Evolutionary conservation across 2,329 filamentous ascomycete genomes (phyloP), one percentile per base, ranked within the genome.

Genomic region (Gliomastix tumulicola): DNA sequence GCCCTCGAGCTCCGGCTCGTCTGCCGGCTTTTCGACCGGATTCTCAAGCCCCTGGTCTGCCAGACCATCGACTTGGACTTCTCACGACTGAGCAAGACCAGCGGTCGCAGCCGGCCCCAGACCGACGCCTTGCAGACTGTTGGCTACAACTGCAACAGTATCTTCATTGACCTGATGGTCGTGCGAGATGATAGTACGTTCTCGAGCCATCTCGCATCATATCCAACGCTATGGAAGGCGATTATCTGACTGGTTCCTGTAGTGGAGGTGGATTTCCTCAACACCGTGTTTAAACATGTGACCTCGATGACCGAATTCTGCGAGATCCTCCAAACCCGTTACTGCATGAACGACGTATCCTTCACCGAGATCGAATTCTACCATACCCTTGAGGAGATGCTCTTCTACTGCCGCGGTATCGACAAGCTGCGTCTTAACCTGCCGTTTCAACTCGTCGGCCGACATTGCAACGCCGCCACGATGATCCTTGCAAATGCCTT

Each of bases 111-210:
- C 15, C 60, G 50, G 5, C 63, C 59, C 2, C 51, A 59, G 35
- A 41, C 59, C n/a, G 56, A 60, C 46, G 62, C 60, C 7, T 49
- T 74, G n/a, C 57, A 62, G 43, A 63, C 61, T 3, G 58, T 71
- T 34, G 69, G 66, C 3, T 57, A 60, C 21, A 54, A 68, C n/a
- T 70, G 67, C 56, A 64, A 64, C 44, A 63, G 66, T 21, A 46
- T 75, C 5, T 70, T 67, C 40, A 56, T 74, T 33, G 70, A 75
- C 46, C 52, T 74, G 49, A 72, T 70, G 66, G 60, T 72, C 13
- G 50, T 74, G 25, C 62, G 70, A 44, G 70, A 74, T 46, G 67
- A 72, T 36, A 48, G 70, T 72, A 54, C 44, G 63, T 44, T 25
- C 7, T n/a, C n/a, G n/a, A n/a, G n/a, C n/a, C n/a, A n/a, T n/a